These are phyloP conservation scores for Cryphonectria japonica DNA, from an alignment of 2,329 filamentous ascomycete species.

Conservation along the genomic window DNA sequence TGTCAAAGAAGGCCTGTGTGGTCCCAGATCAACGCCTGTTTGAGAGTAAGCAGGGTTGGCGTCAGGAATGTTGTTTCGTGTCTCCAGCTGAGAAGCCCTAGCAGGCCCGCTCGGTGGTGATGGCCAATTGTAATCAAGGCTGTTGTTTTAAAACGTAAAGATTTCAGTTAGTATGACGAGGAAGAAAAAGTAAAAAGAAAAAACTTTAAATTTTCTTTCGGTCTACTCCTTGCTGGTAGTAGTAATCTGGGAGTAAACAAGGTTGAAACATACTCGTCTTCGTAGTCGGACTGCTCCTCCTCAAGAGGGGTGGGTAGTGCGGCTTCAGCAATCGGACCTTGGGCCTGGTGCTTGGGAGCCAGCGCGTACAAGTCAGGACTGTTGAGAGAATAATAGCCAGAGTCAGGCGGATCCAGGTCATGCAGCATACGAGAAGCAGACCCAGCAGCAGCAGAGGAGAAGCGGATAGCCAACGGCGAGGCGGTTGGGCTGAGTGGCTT, in stretches of 20 bases:
- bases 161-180: constrained; percentile 33
- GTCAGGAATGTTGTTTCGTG: constrained; percentile 45
- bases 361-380: constrained; percentile 64
- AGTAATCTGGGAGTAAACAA: not conserved
- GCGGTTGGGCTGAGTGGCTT: constrained; percentile 64
- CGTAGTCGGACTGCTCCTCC: constrained; percentile 19
- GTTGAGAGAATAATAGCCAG: constrained; percentile 59
- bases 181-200: not conserved
- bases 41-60: constrained; percentile 49
- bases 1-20: constrained; percentile 44
- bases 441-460: constrained; percentile 42
- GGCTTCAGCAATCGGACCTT: constrained; percentile 36
- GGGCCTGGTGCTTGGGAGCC: constrained; percentile 8
- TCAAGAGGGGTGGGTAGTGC: constrained; percentile 25
- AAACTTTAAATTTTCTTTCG: not conserved
- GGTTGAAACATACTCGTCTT: constrained; percentile 24
- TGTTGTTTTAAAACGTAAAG: constrained; percentile 10
- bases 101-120: constrained; percentile 29
- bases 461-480: constrained; percentile 54
- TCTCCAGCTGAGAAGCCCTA: constrained; percentile 34
- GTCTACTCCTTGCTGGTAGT: not conserved
- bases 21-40: constrained; percentile 43
- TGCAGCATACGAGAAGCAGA: constrained; percentile 34
- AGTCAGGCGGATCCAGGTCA: constrained; percentile 54
- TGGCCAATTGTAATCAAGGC: constrained; percentile 30